These are phyloP conservation scores for Azolla pinnata DNA, from an alignment of 75 land plant species.

Conservation along the genomic window DNA sequence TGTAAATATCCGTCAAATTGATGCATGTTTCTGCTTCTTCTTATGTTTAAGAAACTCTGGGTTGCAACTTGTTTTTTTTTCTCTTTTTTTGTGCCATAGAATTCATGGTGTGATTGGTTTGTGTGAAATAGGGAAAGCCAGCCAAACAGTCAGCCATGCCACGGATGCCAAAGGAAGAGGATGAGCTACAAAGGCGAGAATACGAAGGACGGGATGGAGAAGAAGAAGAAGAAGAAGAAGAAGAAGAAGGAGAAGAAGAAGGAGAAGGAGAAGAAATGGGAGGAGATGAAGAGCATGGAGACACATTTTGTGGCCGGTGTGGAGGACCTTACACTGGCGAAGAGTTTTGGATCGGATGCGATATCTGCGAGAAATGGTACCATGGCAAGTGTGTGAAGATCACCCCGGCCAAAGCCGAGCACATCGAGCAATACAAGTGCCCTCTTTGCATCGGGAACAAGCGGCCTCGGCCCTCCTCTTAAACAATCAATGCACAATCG, in stretches of 20 bases:
- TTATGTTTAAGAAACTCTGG: neutral
- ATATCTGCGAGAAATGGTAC: constrained; percentile 48
- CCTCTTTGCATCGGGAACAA: constrained; percentile 43
- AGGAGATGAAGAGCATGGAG: constrained; percentile 49
- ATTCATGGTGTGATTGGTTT: neutral
- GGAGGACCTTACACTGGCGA: constrained; percentile 37
- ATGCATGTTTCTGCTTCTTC: neutral
- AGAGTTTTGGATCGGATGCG: constrained; percentile 58
- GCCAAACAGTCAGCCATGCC: neutral
- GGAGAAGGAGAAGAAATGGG: constrained; percentile 32
- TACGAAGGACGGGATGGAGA: no score
- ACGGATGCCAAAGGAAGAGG: constrained; percentile 8
- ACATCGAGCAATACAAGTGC: constrained; percentile 56
- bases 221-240: no score
- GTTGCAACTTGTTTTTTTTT: neutral
- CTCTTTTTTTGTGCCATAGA: neutral
- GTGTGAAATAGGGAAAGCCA: neutral
- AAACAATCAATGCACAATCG: no score
- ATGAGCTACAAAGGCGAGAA: no score
- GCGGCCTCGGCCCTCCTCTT: constrained; percentile 9
- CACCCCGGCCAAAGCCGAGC: constrained; percentile 53
- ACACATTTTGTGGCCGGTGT: constrained; percentile 51
- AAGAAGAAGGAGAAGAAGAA: no score
- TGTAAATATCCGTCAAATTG: no score
- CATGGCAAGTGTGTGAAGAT: constrained; percentile 65